phyloP scores from a whole-genome alignment of 1,139 yeast species.

The Saccharomyces hybrid region DNA sequence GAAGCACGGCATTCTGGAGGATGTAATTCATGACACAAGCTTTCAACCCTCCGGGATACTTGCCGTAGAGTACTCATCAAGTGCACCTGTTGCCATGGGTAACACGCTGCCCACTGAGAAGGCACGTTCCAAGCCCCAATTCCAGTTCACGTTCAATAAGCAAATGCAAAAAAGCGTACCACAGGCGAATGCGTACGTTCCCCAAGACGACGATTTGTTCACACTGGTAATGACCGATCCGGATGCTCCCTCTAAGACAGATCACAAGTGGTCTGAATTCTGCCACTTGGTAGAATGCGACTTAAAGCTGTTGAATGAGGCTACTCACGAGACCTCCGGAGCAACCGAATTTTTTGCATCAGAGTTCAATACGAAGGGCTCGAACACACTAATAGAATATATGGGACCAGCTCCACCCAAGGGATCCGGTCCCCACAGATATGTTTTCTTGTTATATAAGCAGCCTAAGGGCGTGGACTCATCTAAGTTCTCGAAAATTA shows the following conservation, averaged over 20 bases:
- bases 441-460: conserved; percentile 65
- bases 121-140: conserved; percentile 56
- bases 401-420: conserved; percentile 82
- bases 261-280: conserved; percentile 82
- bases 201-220: conserved; percentile 39
- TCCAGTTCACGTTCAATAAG: conserved; percentile 40
- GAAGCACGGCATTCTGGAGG: conserved; percentile 28
- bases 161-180: conserved; percentile 15
- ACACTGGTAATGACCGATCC: conserved; percentile 83
- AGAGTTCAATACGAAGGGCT: conserved; percentile 12
- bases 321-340: conserved; percentile 13
- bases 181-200: conserved; percentile 36
- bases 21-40: conserved; percentile 20
- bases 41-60: conserved; percentile 29
- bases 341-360: conserved; percentile 28
- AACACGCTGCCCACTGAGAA: conserved; percentile 57
- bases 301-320: conserved; percentile 34
- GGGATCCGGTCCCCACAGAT: conserved; percentile 75
- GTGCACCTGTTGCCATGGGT: conserved; percentile 69
- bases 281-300: conserved; percentile 71
- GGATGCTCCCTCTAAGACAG: conserved; percentile 80
- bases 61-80: conserved; percentile 43
- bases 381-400: conserved; percentile 39
- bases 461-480: conserved; percentile 37
- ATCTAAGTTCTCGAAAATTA: conserved; percentile 14